These are phyloP conservation scores for Backusella westeae DNA, from an alignment of 192 early-diverging fungal species.

Conservation along the genomic window DNA sequence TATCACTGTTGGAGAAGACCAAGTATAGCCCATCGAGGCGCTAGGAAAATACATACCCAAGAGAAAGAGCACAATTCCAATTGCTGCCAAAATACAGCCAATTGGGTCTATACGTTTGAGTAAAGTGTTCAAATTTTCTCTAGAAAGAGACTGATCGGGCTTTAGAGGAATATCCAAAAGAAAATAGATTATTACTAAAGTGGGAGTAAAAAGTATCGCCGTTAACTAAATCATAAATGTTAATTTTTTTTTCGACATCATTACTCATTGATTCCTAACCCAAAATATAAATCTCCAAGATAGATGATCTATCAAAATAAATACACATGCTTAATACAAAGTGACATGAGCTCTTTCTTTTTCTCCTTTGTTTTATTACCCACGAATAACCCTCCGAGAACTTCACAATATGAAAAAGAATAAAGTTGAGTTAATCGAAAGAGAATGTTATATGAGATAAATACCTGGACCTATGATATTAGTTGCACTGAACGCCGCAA, in stretches of 20 bases:
- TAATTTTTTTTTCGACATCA: neutral
- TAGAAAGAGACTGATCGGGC: neutral
- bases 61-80: neutral
- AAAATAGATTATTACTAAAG: neutral
- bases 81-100: neutral
- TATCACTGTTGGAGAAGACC: neutral
- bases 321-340: neutral
- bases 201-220: neutral
- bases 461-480: neutral
- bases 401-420: neutral
- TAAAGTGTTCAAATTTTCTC: neutral
- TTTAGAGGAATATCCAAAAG: neutral
- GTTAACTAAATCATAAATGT: neutral
- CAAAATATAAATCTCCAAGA: conserved; percentile 3
- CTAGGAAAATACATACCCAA: neutral
- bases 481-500: neutral
- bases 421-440: neutral
- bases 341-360: neutral
- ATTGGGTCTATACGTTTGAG: neutral
- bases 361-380: neutral
- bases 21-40: neutral
- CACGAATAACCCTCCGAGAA: neutral
- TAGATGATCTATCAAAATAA: neutral
- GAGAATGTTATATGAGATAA: neutral
- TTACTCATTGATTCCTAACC: neutral